Evolutionary conservation across 805 yeast species (phyloP).

Genomic region (Isabelozyma heimii): DNA sequence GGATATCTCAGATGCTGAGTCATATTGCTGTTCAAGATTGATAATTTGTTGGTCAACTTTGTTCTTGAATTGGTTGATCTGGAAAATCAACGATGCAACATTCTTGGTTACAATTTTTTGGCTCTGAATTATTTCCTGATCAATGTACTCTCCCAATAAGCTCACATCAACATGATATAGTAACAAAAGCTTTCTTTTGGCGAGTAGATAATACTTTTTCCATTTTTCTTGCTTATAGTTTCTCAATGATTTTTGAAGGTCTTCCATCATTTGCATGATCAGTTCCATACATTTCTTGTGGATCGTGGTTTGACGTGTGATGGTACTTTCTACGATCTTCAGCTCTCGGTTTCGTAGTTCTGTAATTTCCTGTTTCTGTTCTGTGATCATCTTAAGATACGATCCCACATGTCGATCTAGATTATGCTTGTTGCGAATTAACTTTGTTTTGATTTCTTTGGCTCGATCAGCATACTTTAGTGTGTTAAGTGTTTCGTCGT

Average conservation of each 20-base stretch:
- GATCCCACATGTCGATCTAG: constrained; percentile 83
- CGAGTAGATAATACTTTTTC: constrained; percentile 40
- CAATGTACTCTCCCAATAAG: constrained; percentile 6
- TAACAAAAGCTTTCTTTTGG: constrained; percentile 46
- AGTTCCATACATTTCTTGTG: constrained; percentile 38
- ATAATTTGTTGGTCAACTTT: constrained; percentile 45
- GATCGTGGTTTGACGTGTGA: constrained; percentile 29
- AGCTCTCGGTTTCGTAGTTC: constrained; percentile 58
- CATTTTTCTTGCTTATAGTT: constrained; percentile 45
- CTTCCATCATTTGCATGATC: constrained; percentile 41
- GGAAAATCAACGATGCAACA: neutral
- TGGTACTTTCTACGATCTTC: constrained; percentile 34
- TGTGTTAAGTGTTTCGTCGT: constrained; percentile 91
- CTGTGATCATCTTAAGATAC: constrained; percentile 78
- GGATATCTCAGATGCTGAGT: constrained; percentile 51
- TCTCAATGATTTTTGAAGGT: constrained; percentile 38
- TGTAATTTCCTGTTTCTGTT: constrained; percentile 72
- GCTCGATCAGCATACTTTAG: constrained; percentile 90
- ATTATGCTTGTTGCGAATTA: constrained; percentile 68
- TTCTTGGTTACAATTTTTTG: constrained; percentile 4
- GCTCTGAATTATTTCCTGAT: constrained; percentile 1
- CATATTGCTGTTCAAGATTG: constrained; percentile 50
- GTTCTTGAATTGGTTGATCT: constrained; percentile 25
- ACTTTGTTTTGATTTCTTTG: constrained; percentile 81
- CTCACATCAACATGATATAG: constrained; percentile 40